A percentile compares a stretch with the other conserved stretches of the same genome.
Conservation (phyloP, 768 basidiomycete species). For the Macrolepiota dolichaula region DNA sequence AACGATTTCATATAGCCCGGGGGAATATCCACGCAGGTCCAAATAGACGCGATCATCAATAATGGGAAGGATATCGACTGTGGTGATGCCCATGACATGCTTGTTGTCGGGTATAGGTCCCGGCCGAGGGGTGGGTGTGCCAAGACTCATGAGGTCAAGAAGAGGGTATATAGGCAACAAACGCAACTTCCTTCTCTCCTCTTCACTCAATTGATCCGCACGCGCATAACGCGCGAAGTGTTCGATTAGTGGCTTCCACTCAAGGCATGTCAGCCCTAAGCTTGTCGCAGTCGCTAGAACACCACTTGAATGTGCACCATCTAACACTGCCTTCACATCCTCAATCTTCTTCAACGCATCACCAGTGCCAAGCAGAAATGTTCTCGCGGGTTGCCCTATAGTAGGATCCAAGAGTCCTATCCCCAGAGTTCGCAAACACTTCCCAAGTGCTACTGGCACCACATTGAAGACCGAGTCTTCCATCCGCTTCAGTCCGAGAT, state of each 20-base stretch:
- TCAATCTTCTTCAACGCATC: not conserved
- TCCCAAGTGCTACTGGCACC: not conserved
- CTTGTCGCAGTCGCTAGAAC: not conserved
- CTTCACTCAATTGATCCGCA: not conserved
- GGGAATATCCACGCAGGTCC: not conserved
- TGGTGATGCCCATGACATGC: not conserved
- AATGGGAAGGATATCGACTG: conserved; percentile 3
- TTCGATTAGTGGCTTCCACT: conserved; percentile 2
- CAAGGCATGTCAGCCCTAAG: conserved; percentile 1
- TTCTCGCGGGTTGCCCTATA: not conserved
- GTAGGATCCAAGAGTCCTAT: not conserved
- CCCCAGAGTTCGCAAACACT: conserved; percentile 2
- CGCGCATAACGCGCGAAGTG: not conserved
- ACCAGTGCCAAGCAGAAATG: not conserved
- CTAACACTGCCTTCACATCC: conserved; percentile 3
- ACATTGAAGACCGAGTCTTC: conserved; percentile 3
- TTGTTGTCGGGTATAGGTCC: conserved; percentile 4
- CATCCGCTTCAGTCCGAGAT: not conserved
- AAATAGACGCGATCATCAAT: conserved; percentile 5
- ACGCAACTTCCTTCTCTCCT: not conserved
- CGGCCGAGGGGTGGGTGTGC: not conserved
- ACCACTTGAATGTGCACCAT: not conserved
- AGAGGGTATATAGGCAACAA: conserved; percentile 5
- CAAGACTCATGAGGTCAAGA: not conserved
- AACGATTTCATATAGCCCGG: not conserved